Conservation (phyloP, 2,329 filamentous ascomycete species). For the Spiromastix sp. region DNA sequence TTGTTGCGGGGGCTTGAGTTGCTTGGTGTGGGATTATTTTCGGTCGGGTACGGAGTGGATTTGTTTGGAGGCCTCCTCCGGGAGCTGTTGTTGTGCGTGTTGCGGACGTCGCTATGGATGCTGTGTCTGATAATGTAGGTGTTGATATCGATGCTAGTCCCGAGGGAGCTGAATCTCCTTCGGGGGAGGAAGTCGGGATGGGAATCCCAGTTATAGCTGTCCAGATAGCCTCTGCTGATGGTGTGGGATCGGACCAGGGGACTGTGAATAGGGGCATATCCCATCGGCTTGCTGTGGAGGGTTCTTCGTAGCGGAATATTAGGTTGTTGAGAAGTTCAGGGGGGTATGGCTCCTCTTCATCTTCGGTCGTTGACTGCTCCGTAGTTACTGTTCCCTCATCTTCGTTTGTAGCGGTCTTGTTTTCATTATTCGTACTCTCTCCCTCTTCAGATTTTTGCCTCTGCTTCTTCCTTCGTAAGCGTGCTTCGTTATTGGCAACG, state of each 20-base stretch:
- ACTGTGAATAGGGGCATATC: constrained; percentile 57
- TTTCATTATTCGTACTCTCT: constrained; percentile 4
- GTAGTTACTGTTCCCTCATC: not conserved
- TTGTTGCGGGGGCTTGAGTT: constrained; percentile 30
- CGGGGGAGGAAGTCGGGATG: constrained; percentile 15
- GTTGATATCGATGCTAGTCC: constrained; percentile 8
- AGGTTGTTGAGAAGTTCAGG: constrained; percentile 52
- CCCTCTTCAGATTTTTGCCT: constrained; percentile 1
- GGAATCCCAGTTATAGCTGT: constrained; percentile 39
- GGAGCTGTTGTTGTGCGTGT: constrained; percentile 1
- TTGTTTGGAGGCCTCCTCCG: constrained; percentile 1
- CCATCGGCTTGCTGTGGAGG: constrained; percentile 56
- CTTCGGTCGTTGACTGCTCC: constrained; percentile 5
- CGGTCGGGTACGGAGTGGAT: constrained; percentile 13
- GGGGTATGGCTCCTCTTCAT: constrained; percentile 35
- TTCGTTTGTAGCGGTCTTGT: constrained; percentile 3
- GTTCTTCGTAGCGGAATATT: constrained; percentile 57
- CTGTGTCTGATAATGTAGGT: constrained; percentile 10
- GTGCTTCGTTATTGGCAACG: constrained; percentile 41
- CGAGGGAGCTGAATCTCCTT: constrained; percentile 7
- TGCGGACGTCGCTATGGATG: constrained; percentile 2
- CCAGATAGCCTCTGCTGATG: constrained; percentile 52
- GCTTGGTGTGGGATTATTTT: constrained; percentile 27
- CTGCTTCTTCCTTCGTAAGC: constrained; percentile 17
- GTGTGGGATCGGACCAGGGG: constrained; percentile 44